Percentiles rank a stretch among this genome's conserved stretches.
These are phyloP conservation scores for Penicillium manginii DNA, from an alignment of 495 filamentous ascomycete genomes.

Conservation along the genomic window DNA sequence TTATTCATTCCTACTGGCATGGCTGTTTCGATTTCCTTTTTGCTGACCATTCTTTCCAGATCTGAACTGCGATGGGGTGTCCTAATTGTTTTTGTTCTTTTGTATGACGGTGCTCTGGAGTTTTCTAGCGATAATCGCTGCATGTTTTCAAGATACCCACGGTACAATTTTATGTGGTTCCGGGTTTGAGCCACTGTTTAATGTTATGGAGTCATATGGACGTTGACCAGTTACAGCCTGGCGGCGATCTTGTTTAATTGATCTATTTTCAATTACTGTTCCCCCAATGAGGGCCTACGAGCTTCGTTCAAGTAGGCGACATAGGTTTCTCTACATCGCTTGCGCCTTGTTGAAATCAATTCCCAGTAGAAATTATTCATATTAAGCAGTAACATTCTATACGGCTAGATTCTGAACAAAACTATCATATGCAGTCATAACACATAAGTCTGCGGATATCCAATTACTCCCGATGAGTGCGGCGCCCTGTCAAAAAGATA, in stretches of 20 bases:
- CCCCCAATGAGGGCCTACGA: too few relatives aligned
- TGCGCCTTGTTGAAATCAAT: neutral
- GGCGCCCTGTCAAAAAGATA: conserved; percentile 31
- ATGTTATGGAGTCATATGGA: neutral
- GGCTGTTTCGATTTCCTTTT: neutral
- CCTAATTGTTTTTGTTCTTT: conserved; percentile 5
- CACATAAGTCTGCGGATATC: neutral
- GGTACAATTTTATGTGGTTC: conserved; percentile 5
- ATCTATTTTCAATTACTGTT: too few relatives aligned
- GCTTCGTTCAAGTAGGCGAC: too few relatives aligned
- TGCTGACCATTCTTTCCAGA: conserved; percentile 2
- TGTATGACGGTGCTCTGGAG: conserved; percentile 10
- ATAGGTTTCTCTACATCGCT: neutral
- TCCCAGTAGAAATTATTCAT: neutral
- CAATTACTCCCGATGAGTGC: conserved; percentile 26
- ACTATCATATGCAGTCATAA: conserved; percentile 15
- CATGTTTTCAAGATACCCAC: conserved; percentile 23
- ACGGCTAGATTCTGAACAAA: neutral
- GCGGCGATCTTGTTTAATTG: too few relatives aligned
- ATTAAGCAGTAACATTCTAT: neutral
- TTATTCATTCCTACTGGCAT: conserved; percentile 16
- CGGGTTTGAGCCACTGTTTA: neutral
- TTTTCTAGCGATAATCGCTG: conserved; percentile 15
- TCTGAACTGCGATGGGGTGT: neutral
- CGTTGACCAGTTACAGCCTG: too few relatives aligned